Evolutionary conservation across 129 eudicot species (phyloP).

Genomic region (Oenanthe sinensis): DNA sequence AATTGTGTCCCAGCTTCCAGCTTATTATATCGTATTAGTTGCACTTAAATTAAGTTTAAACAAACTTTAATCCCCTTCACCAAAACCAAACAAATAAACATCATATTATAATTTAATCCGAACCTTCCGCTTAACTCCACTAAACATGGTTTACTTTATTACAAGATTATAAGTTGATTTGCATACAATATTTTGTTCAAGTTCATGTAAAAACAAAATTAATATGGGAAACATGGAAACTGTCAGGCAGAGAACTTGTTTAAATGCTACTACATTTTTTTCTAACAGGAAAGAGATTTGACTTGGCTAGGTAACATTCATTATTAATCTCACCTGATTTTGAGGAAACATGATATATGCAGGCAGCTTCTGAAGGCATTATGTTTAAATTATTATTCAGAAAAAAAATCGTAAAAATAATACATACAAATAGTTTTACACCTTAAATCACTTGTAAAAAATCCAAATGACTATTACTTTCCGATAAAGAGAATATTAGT

Average conservation of each 20-base stretch:
- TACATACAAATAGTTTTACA: too few relatives aligned
- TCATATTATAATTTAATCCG: not conserved
- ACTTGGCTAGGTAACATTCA: not conserved
- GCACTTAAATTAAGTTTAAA: not conserved
- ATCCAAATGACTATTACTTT: too few relatives aligned
- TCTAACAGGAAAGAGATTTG: not conserved
- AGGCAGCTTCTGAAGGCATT: not conserved
- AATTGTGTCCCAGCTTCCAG: too few relatives aligned
- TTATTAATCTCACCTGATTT: not conserved
- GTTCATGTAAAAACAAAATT: not conserved
- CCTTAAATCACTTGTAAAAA: too few relatives aligned
- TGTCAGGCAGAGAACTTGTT: not conserved
- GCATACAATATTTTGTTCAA: not conserved
- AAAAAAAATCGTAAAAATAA: too few relatives aligned
- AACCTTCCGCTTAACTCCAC: not conserved
- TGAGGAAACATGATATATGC: not conserved
- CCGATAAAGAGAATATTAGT: too few relatives aligned
- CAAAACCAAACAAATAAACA: not conserved
- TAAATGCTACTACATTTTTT: not conserved
- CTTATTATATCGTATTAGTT: too few relatives aligned
- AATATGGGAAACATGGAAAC: slow-evolving; percentile 3
- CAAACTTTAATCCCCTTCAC: not conserved
- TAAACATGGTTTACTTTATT: not conserved
- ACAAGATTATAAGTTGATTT: not conserved
- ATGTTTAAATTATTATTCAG: too few relatives aligned